Evolutionary conservation across 1,284 basidiomycete genomes (phyloP).

Genomic region (Neonothopanus nambi): DNA sequence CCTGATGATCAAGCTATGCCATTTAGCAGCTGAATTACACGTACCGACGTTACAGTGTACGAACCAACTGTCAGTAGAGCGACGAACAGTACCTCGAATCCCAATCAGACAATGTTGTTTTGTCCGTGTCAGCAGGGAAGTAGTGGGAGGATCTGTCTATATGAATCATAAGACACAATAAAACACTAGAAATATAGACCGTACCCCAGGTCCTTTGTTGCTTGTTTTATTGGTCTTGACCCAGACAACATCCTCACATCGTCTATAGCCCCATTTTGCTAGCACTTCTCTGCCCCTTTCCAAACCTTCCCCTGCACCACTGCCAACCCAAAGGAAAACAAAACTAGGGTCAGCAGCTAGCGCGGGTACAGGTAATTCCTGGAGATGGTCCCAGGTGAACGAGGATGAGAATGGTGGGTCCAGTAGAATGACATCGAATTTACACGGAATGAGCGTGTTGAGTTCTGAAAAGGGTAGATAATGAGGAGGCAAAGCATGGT

Average conservation of each 20-base stretch:
- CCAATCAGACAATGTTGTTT: conserved; percentile 98
- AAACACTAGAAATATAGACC: conserved; percentile 25
- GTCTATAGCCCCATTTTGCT: conserved; percentile 91
- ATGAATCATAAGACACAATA: conserved; percentile 13
- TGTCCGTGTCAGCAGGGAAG: conserved; percentile 81
- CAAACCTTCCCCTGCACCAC: conserved; percentile 86
- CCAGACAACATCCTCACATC: conserved; percentile 98
- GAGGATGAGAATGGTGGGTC: conserved; percentile 85
- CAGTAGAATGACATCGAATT: conserved; percentile 93
- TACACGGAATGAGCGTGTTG: conserved; percentile 55
- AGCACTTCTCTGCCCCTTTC: conserved; percentile 92
- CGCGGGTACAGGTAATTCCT: conserved; percentile 79
- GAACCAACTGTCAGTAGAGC: conserved; percentile 93
- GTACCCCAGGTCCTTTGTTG: conserved; percentile 74
- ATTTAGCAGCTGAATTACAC: conserved; percentile 29
- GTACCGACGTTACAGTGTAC: conserved; percentile 96
- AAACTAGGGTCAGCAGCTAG: conserved; percentile 92
- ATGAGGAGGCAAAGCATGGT: conserved; percentile 61
- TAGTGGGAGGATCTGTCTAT: conserved; percentile 80
- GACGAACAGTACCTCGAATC: conserved; percentile 94
- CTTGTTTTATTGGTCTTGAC: conserved; percentile 83
- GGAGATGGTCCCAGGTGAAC: conserved; percentile 84
- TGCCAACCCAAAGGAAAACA: conserved; percentile 96
- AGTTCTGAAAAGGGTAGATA: conserved; percentile 68
- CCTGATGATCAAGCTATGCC: neutral